Percentiles rank a stretch among this genome's conserved stretches.
phyloP scores from a whole-genome alignment of 1,284 basidiomycete genomes.

The Trametes versicolor region DNA sequence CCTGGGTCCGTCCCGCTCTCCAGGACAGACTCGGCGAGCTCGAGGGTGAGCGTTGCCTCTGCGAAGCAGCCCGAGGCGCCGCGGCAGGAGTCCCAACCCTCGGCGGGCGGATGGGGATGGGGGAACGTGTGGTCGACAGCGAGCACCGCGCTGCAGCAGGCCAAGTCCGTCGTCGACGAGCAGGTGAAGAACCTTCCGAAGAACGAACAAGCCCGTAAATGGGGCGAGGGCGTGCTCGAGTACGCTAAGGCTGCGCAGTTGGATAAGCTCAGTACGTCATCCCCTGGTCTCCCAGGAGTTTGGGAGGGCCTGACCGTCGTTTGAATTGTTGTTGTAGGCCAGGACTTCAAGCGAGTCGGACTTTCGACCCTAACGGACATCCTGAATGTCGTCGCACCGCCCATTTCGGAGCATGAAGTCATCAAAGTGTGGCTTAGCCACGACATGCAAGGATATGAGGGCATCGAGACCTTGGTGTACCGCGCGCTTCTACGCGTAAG shows the following conservation, averaged over 20 bases:
- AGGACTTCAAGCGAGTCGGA: slow-evolving; percentile 88
- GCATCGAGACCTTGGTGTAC: slow-evolving; percentile 96
- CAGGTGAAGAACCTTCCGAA: slow-evolving; percentile 85
- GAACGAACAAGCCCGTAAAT: slow-evolving; percentile 84
- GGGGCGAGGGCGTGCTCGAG: slow-evolving; percentile 64
- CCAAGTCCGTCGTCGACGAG: slow-evolving; percentile 89
- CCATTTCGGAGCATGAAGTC: slow-evolving; percentile 97
- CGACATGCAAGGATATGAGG: slow-evolving; percentile 97
- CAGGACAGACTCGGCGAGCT: slow-evolving; percentile 44
- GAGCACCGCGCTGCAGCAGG: slow-evolving; percentile 87
- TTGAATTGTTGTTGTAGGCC: slow-evolving; percentile 57
- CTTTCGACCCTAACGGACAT: slow-evolving; percentile 90
- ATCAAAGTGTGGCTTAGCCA: slow-evolving; percentile 96
- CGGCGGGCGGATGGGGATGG: slow-evolving; percentile 73
- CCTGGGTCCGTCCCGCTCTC: slow-evolving; percentile 49
- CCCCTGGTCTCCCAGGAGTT: slow-evolving; percentile 1
- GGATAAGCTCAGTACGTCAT: slow-evolving; percentile 78
- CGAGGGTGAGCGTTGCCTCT: slow-evolving; percentile 39
- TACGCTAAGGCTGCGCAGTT: slow-evolving; percentile 66
- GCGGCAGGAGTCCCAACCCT: slow-evolving; percentile 34
- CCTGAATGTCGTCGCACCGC: slow-evolving; percentile 96
- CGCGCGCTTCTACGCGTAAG: slow-evolving; percentile 81
- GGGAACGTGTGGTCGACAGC: slow-evolving; percentile 90
- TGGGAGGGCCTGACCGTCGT: slow-evolving; percentile 7
- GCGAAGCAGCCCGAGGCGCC: slow-evolving; percentile 38